Percentiles rank a stretch among this genome's conserved stretches.
Evolutionary conservation across 805 yeast species (phyloP).

Genomic region (Candida maris): DNA sequence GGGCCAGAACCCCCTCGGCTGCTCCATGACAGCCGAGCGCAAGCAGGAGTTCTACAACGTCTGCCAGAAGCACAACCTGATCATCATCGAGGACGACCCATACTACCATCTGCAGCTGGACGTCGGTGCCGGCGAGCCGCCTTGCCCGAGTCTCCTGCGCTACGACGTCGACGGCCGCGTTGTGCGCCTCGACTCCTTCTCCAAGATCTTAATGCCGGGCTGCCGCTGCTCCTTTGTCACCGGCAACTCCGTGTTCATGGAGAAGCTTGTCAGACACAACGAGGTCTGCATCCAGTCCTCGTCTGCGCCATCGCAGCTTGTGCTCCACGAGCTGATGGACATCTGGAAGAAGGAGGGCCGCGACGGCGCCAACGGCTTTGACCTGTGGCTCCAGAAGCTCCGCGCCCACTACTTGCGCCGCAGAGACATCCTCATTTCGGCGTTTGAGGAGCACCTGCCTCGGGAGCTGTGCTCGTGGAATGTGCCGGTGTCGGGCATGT

Average conservation of each 20-base stretch:
- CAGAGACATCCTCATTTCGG: conserved; percentile 54
- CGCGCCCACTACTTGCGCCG: conserved; percentile 60
- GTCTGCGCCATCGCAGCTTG: conserved; percentile 66
- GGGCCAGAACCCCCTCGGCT: conserved; percentile 86
- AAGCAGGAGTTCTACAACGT: conserved; percentile 55
- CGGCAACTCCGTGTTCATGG: conserved; percentile 54
- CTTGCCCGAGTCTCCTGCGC: conserved; percentile 62
- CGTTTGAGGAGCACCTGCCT: conserved; percentile 47
- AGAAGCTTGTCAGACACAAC: conserved; percentile 51
- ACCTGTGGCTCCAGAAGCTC: conserved; percentile 65
- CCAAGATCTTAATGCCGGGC: conserved; percentile 79
- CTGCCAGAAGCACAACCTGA: conserved; percentile 62
- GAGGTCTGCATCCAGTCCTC: conserved; percentile 74
- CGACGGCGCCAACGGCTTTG: conserved; percentile 49
- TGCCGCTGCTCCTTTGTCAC: conserved; percentile 70
- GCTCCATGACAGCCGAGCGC: conserved; percentile 55
- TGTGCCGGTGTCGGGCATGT: conserved; percentile 45
- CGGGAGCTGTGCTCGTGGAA: conserved; percentile 38
- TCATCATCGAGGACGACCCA: conserved; percentile 83
- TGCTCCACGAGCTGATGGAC: conserved; percentile 54
- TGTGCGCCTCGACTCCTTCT: conserved; percentile 71
- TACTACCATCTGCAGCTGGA: conserved; percentile 72
- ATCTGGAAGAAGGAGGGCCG: conserved; percentile 50
- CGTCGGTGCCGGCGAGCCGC: conserved; percentile 42
- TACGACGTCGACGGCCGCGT: conserved; percentile 77